Percentiles rank a stretch among this genome's conserved stretches.
These are phyloP conservation scores for Datura wrightii DNA, from an alignment of 257 asterid genomes.

Conservation along the genomic window DNA sequence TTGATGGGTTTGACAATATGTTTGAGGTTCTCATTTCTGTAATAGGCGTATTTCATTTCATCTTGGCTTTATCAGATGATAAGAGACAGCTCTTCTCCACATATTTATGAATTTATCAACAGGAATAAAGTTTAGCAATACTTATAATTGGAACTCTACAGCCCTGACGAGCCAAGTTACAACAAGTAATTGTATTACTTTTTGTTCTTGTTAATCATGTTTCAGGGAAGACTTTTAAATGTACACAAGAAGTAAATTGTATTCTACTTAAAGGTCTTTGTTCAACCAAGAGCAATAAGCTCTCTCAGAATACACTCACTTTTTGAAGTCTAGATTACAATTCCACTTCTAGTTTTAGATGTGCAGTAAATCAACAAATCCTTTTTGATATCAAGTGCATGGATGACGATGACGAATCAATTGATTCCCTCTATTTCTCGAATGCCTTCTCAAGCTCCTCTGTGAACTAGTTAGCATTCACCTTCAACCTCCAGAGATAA, in stretches of 20 bases:
- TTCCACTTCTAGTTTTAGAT: conserved; percentile 6
- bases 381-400: background rate
- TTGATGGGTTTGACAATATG: background rate
- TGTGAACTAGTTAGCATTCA: background rate
- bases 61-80: background rate
- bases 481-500: background rate
- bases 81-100: background rate
- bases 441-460: background rate
- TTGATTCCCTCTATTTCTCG: background rate
- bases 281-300: conserved; percentile 10
- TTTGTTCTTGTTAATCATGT: background rate
- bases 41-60: background rate
- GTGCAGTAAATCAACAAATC: background rate
- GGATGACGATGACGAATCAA: background rate
- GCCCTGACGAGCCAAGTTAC: no score
- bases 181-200: background rate
- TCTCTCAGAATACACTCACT: background rate
- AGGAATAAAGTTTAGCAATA: no score
- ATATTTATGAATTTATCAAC: no score
- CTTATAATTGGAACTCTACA: no score
- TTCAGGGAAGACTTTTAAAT: background rate
- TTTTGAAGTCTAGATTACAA: background rate
- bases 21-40: background rate
- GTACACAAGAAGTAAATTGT: background rate
- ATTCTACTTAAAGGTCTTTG: background rate